These are phyloP conservation scores for Besnoitia besnoiti DNA, from an alignment of 169 alveolate genomes.

Conservation along the genomic window DNA sequence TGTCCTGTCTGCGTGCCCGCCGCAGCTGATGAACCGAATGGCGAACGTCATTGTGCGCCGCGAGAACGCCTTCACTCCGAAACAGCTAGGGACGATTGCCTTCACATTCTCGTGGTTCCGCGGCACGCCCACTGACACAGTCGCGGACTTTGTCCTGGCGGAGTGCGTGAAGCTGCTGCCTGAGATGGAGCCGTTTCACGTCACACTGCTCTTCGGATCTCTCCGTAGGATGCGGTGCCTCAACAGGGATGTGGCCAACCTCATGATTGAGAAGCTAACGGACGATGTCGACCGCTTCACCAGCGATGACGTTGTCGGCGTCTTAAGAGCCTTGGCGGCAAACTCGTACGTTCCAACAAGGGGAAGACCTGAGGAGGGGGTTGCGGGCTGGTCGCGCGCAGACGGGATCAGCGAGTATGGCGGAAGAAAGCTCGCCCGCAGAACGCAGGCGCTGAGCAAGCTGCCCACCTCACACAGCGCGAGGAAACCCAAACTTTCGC, in stretches of 20 bases:
- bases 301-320: constrained; percentile 6
- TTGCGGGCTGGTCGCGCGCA: too few species aligned
- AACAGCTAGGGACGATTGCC: background rate
- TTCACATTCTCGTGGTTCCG: constrained; percentile 30
- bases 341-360: background rate
- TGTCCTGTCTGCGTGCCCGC: background rate
- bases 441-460: too few species aligned
- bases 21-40: constrained; percentile 25
- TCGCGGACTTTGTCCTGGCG: background rate
- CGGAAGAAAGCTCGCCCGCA: too few species aligned
- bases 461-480: too few species aligned
- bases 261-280: constrained; percentile 24
- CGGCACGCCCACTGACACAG: background rate
- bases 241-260: background rate
- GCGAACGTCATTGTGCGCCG: constrained; percentile 34
- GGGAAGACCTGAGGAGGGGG: too few species aligned
- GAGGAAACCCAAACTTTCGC: too few species aligned
- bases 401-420: too few species aligned
- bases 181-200: constrained; percentile 19
- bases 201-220: background rate
- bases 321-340: background rate
- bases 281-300: constrained; percentile 40
- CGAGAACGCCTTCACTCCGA: constrained; percentile 29
- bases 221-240: background rate
- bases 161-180: constrained; percentile 18